Base-by-base conservation (phyloP, 208 protist species). In the Trypanosomatidae sp. region DNA sequence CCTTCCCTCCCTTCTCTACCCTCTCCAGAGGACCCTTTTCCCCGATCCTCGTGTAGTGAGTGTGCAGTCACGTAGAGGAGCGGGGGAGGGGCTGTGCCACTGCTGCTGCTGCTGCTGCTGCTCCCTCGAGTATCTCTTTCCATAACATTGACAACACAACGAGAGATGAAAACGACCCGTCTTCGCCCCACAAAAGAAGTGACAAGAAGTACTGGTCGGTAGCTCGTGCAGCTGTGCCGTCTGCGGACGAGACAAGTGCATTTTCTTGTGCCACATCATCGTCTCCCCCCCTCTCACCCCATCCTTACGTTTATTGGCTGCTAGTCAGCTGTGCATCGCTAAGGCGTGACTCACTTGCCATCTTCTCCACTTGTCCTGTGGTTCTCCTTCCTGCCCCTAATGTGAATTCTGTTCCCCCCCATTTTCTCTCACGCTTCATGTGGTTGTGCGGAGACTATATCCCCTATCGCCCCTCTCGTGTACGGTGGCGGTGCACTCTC, bases 111-210 rank as follows among this genome's bases (percentile, higher is more conserved):
- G 56, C 30, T 62, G 56, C 56, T 41, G 56, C 33, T 41, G 56
- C 56, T 62, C 56, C 56, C n/a, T 62, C 30, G 33, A 62, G 30
- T 12, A 62, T 15, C 8, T 64, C n/a, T 62, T 46, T 64, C n/a
- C 50, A 52, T 12, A 28, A 10, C 1, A 33, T 46, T 22, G 43
- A 30, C 41, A 50, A 8, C 25, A 49, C 62, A 19, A 66, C 12
- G n/a, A 0, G 62, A 3, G 62, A 19, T 28, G 17, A 44, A 4
- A 49, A 13, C 7, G 33, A 17, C 36, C 36, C 36, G 36, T 39
- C 36, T 39, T 39, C 36, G 36, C 36, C 36, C 33, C 36, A 49
- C 36, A 50, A 66, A 17, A 50, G 19, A n/a, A 28, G 3, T 7
- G 30, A 62, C 53, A 59, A 4, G 10, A 2, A 10, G 30, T 1